Percentiles rank a stretch among this genome's conserved stretches.
These are phyloP conservation scores for Mycena citricolor DNA, from an alignment of 1,284 basidiomycete genomes.

Conservation along the genomic window DNA sequence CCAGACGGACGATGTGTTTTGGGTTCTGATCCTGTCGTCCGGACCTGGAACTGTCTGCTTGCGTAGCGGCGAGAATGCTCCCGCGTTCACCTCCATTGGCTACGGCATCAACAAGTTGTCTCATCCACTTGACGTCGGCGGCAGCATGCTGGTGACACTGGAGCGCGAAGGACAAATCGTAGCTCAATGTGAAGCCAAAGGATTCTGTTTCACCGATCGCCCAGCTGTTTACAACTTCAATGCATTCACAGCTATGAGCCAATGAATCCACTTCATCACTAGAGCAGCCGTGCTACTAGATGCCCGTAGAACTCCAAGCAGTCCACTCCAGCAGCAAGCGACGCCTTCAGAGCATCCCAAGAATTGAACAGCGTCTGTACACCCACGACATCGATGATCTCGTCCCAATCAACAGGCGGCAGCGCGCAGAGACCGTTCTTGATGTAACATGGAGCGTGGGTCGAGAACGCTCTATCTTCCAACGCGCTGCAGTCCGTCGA, in stretches of 20 bases:
- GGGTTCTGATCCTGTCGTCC: constrained; percentile 58
- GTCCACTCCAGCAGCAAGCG: constrained; percentile 28
- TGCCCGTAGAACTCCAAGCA: constrained; percentile 31
- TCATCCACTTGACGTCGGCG: constrained; percentile 41
- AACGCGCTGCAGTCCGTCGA: constrained; percentile 26
- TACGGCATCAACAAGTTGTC: constrained; percentile 58
- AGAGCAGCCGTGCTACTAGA: constrained; percentile 9
- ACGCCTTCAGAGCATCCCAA: constrained; percentile 19
- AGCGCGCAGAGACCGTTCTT: constrained; percentile 31
- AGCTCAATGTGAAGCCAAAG: constrained; percentile 40
- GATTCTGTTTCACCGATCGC: constrained; percentile 40
- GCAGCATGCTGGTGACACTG: constrained; percentile 47
- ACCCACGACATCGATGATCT: constrained; percentile 27
- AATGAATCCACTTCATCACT: too few relatives aligned
- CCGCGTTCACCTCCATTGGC: constrained; percentile 36
- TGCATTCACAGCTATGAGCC: constrained; percentile 27
- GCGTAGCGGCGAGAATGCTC: constrained; percentile 37
- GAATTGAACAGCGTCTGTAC: constrained; percentile 17
- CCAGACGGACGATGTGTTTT: constrained; percentile 48
- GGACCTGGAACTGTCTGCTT: constrained; percentile 44
- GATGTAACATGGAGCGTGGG: constrained; percentile 31
- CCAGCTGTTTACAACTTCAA: constrained; percentile 54
- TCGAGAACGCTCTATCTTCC: constrained; percentile 26
- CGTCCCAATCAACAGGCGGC: constrained; percentile 24
- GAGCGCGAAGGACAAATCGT: constrained; percentile 41